A percentile compares a stretch with the other conserved stretches of the same genome.
Conservation (phyloP, 2,329 filamentous ascomycete species). For the Purpureocillium takamizusanense region DNA sequence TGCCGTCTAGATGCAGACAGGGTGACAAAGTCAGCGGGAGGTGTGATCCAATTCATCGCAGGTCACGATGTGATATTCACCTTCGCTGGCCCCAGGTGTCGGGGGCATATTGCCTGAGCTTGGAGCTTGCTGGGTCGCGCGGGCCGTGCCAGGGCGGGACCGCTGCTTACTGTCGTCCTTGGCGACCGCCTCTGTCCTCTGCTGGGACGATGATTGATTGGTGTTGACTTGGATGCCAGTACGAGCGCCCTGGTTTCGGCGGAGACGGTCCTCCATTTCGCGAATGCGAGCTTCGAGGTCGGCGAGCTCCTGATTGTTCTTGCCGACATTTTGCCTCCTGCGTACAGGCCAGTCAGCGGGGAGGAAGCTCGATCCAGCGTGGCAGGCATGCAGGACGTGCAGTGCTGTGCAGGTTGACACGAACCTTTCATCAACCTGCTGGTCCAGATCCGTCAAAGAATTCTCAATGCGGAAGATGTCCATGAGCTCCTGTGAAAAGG, state of each 20-base stretch:
- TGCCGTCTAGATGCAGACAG: slow-evolving; percentile 22
- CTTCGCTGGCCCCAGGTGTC: slow-evolving; percentile 53
- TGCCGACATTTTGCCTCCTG: slow-evolving; percentile 72
- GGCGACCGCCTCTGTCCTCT: slow-evolving; percentile 6
- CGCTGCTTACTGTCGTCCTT: slow-evolving; percentile 26
- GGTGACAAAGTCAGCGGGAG: slow-evolving; percentile 19
- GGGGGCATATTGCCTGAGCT: slow-evolving; percentile 49
- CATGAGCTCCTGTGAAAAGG: slow-evolving; percentile 79
- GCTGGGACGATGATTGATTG: slow-evolving; percentile 6
- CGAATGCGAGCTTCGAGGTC: slow-evolving; percentile 74
- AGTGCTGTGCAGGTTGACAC: slow-evolving; percentile 19
- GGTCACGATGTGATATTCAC: slow-evolving; percentile 41
- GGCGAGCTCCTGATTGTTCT: slow-evolving; percentile 72
- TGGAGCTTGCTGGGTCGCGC: slow-evolving; percentile 40
- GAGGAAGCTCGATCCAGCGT: not conserved
- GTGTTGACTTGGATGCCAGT: slow-evolving; percentile 8
- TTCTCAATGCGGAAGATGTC: slow-evolving; percentile 84
- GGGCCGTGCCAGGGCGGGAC: slow-evolving; percentile 47
- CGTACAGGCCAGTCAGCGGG: not conserved
- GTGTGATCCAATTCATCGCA: slow-evolving; percentile 17
- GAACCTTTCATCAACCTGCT: slow-evolving; percentile 75
- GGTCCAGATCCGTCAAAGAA: slow-evolving; percentile 62
- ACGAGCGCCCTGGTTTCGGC: slow-evolving; percentile 17
- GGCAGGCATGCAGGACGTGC: slow-evolving; percentile 2
- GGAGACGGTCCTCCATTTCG: slow-evolving; percentile 75